These are phyloP conservation scores for Vitis labrusca DNA, from an alignment of 164 flowering plant species.

Conservation along the genomic window DNA sequence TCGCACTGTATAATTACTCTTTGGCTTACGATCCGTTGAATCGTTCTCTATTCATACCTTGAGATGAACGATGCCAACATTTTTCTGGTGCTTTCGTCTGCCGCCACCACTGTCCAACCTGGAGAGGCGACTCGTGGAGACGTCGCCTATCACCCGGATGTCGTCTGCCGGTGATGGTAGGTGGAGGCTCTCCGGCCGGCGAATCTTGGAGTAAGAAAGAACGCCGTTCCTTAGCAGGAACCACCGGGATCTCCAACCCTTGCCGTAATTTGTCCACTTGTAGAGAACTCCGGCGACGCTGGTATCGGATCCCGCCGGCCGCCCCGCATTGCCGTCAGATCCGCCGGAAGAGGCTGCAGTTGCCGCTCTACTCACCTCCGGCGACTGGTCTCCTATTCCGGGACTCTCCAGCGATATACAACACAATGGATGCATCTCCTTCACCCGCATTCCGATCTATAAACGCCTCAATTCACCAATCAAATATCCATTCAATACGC, in stretches of 20 bases:
- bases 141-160: constrained; percentile 67
- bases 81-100: constrained; percentile 45
- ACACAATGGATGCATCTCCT: constrained; percentile 86
- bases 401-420: constrained; percentile 71
- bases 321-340: constrained; percentile 45
- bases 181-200: constrained; percentile 38
- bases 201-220: constrained; percentile 75
- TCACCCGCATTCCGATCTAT: constrained; percentile 58
- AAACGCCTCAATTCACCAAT: not conserved
- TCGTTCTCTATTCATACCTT: constrained; percentile 44
- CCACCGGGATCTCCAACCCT: constrained; percentile 98
- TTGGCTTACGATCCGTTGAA: no score
- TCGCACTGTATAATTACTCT: not conserved
- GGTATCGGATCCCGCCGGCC: constrained; percentile 36
- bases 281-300: constrained; percentile 75
- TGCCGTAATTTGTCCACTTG: constrained; percentile 95
- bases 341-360: constrained; percentile 31
- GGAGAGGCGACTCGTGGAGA: constrained; percentile 30
- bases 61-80: constrained; percentile 65
- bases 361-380: constrained; percentile 14
- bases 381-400: constrained; percentile 44
- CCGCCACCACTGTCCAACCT: constrained; percentile 31
- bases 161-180: constrained; percentile 33
- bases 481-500: constrained; percentile 9
- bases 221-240: constrained; percentile 66